Percentiles rank a stretch among this genome's conserved stretches.
phyloP scores from a whole-genome alignment of 371 early-diverging fungal genomes.

The Saksenaea vasiformis region DNA sequence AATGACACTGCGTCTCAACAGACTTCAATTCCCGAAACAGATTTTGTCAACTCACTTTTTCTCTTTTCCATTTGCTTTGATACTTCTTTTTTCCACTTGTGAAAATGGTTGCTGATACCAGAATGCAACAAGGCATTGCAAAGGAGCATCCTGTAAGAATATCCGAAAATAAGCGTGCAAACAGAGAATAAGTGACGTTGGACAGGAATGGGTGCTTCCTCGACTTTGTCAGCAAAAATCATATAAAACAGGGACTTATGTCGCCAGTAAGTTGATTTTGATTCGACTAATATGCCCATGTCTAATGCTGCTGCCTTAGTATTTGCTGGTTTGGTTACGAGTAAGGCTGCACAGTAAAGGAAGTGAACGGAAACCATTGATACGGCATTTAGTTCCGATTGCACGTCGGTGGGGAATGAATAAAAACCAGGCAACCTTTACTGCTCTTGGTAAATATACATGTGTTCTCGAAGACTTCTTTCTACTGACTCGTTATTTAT shows the following conservation, averaged over 20 bases:
- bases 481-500: neutral
- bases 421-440: slow-evolving; percentile 13
- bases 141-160: slow-evolving; percentile 18
- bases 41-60: neutral
- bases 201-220: slow-evolving; percentile 21
- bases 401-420: slow-evolving; percentile 9
- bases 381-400: slow-evolving; percentile 13
- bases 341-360: neutral
- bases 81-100: neutral
- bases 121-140: slow-evolving; percentile 19
- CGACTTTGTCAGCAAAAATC: slow-evolving; percentile 18
- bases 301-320: neutral
- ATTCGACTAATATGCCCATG: neutral
- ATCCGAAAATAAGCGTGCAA: neutral
- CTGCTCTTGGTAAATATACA: slow-evolving; percentile 14
- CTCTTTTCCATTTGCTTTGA: neutral
- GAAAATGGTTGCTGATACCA: slow-evolving; percentile 5
- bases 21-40: neutral
- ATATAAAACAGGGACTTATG: slow-evolving; percentile 16
- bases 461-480: neutral
- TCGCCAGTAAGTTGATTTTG: slow-evolving; percentile 12
- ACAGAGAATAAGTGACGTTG: neutral
- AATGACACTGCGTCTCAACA: neutral
- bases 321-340: slow-evolving; percentile 8
- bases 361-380: neutral